These are phyloP conservation scores for Paxillus rubicundulus DNA, from an alignment of 768 basidiomycete genomes.

Conservation along the genomic window DNA sequence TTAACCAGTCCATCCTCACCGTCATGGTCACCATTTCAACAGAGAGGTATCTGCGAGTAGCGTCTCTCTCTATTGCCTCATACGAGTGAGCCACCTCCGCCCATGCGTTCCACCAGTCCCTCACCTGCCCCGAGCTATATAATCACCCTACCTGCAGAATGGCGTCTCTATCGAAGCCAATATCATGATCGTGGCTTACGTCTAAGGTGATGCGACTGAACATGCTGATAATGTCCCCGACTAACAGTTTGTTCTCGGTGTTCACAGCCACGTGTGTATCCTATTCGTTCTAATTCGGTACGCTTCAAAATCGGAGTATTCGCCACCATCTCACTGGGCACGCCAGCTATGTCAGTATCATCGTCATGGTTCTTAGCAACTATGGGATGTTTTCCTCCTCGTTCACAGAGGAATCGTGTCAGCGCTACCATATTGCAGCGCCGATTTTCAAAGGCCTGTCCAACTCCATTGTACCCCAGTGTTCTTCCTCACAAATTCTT, in stretches of 20 bases:
- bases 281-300: constrained; percentile 35
- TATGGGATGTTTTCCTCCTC: constrained; percentile 54
- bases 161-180: constrained; percentile 35
- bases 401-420: constrained; percentile 50
- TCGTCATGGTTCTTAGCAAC: constrained; percentile 49
- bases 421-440: constrained; percentile 46
- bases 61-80: constrained; percentile 36
- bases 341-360: constrained; percentile 39
- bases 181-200: constrained; percentile 11
- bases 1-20: neutral
- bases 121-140: constrained; percentile 22
- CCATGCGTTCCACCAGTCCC: neutral
- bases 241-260: neutral
- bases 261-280: constrained; percentile 27
- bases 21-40: constrained; percentile 8
- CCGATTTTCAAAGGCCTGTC: constrained; percentile 60
- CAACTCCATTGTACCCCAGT: neutral
- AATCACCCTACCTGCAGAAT: constrained; percentile 32
- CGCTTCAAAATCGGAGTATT: neutral
- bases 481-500: neutral
- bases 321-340: constrained; percentile 3
- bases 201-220: constrained; percentile 23
- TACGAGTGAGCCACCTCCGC: constrained; percentile 33
- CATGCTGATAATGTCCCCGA: neutral
- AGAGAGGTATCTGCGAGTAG: constrained; percentile 34